Conservation (phyloP, 2,329 filamentous ascomycete species). For the Tolypocladium ovalisporum region DNA sequence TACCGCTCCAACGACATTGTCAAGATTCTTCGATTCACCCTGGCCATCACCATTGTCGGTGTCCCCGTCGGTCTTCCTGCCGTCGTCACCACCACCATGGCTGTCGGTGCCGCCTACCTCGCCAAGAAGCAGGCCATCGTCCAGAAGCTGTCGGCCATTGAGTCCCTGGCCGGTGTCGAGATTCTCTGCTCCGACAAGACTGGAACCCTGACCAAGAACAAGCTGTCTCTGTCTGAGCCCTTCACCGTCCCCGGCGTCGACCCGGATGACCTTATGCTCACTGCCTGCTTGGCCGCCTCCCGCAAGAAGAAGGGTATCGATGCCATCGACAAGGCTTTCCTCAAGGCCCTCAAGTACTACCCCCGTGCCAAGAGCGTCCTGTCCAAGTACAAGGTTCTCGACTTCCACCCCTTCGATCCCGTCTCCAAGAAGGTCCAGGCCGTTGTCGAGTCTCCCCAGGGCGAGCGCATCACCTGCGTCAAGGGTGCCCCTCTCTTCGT, state of each 20-base stretch:
- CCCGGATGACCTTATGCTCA: constrained; percentile 82
- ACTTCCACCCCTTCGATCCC: constrained; percentile 83
- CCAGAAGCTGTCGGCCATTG: constrained; percentile 84
- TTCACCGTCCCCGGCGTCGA: constrained; percentile 76
- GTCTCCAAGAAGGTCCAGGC: constrained; percentile 90
- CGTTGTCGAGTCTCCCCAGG: constrained; percentile 70
- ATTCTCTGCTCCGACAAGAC: constrained; percentile 95
- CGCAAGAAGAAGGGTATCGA: constrained; percentile 95
- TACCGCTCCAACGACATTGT: constrained; percentile 79
- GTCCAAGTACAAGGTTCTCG: constrained; percentile 72
- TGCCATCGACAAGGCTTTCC: constrained; percentile 89
- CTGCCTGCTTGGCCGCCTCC: constrained; percentile 78
- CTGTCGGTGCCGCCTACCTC: constrained; percentile 82
- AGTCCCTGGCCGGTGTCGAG: constrained; percentile 85
- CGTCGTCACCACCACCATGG: constrained; percentile 91
- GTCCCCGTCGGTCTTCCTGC: constrained; percentile 88
- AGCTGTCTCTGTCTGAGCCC: constrained; percentile 76
- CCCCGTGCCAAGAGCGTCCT: constrained; percentile 72
- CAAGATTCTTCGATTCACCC: constrained; percentile 69
- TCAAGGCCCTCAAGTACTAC: constrained; percentile 75
- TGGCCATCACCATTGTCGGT: constrained; percentile 85
- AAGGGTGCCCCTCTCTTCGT: constrained; percentile 87
- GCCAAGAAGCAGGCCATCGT: constrained; percentile 91
- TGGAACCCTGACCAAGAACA: constrained; percentile 89
- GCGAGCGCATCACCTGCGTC: constrained; percentile 77